Evolutionary conservation across 2,329 filamentous ascomycete species (phyloP).

Genomic region (Fusarium pseudocircinatum): DNA sequence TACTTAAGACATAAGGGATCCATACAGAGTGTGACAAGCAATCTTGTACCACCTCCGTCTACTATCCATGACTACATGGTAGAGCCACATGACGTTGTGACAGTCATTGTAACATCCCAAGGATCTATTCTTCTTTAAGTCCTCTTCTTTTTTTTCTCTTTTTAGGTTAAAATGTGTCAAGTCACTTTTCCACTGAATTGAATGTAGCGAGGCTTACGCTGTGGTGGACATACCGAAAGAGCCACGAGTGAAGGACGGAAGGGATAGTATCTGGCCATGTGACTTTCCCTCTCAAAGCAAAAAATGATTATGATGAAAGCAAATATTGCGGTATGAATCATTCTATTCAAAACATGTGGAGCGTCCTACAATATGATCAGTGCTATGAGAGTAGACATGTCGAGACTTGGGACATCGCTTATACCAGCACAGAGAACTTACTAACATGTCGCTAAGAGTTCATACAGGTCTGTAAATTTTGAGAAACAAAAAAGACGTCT

Average conservation of each 20-base stretch:
- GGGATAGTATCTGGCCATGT: neutral
- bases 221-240: neutral
- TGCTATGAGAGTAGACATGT: neutral
- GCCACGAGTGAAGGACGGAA: neutral
- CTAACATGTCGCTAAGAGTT: neutral
- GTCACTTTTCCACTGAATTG: rapidly evolving
- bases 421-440: neutral
- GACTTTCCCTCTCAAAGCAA: too few species aligned
- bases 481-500: neutral
- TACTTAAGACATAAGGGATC: neutral
- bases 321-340: neutral
- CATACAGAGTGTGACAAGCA: neutral
- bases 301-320: neutral
- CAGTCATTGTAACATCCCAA: too few species aligned
- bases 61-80: too few species aligned
- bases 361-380: neutral
- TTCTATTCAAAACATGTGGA: neutral
- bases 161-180: rapidly evolving
- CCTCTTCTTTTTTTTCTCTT: rapidly evolving
- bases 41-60: neutral
- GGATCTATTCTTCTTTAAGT: neutral
- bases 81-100: neutral
- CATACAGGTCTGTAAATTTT: rapidly evolving
- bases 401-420: neutral
- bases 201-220: neutral